Base-by-base conservation (phyloP, 2,329 filamentous ascomycete species). In the Graphium sp. region DNA sequence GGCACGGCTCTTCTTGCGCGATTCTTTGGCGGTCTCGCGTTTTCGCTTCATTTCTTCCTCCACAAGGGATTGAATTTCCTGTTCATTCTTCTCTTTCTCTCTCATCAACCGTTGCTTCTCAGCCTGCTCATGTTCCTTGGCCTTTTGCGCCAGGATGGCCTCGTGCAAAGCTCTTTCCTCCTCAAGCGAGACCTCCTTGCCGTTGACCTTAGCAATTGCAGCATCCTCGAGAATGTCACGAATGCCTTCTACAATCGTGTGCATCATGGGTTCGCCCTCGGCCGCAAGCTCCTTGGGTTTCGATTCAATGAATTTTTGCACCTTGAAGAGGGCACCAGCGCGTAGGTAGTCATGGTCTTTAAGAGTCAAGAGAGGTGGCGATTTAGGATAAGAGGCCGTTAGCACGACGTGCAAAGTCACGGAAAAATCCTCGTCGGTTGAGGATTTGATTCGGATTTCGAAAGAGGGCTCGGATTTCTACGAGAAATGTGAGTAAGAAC, bases 301-400 rank as follows among this genome's bases (percentile, higher is more conserved):
- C 0, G 59, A 62, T 41, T 74, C 66, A 31, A 76, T 52, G 30
- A 66, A 67, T 31, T 66, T 71, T 35, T 73, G 66, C 11, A 92
- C 64, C 42, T 76, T 78, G 45, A 72, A 76, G 33, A 68, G 62
- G 2, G 78, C 81, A 30, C 68, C 73, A 40, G 78, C 75, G 24
- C 73, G 72, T 31, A 93, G 57, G 24, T 66, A 61, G 16, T 62
- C 58, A 23, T 72, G 55, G 31, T 73, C 61, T 37, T 79, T 75
- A 24, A 91, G 46, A 5, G 65, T 71, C 10, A 93, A 53, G 8
- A 82, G 56, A 2, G 85, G 85, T 2, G 73, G 57, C 2, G 83
- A 79, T 45, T 82, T 92, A 4, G 87, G 89, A 47, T 95, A 95
- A 1, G 85, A 92, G 6, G 84, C 79, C 7, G 83, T 89, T 38